A percentile compares a stretch with the other conserved stretches of the same genome.
phyloP scores from a whole-genome alignment of 1,139 yeast genomes.

The Scheffersomyces parashehatae region DNA sequence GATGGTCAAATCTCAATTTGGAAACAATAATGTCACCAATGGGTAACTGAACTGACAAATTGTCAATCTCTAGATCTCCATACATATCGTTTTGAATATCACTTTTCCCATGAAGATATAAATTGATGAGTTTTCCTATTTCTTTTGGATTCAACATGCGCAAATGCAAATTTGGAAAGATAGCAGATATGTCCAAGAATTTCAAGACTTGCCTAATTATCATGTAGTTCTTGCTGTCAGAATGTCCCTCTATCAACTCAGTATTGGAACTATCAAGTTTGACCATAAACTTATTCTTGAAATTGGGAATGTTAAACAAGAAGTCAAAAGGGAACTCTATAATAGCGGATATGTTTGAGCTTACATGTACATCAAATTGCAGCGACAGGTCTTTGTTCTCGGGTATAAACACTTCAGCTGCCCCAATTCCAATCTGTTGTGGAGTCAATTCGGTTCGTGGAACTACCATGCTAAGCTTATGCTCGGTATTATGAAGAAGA shows the following conservation, averaged over 20 bases:
- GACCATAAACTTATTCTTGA: slow-evolving; percentile 13
- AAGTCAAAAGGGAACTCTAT: slow-evolving; percentile 10
- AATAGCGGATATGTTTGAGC: slow-evolving; percentile 12
- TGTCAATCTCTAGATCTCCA: slow-evolving; percentile 19
- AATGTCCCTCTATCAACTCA: slow-evolving; percentile 12
- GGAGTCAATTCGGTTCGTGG: slow-evolving; percentile 6
- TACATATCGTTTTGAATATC: slow-evolving; percentile 6
- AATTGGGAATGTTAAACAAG: slow-evolving; percentile 16
- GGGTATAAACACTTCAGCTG: not conserved
- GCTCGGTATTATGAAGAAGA: slow-evolving; percentile 15
- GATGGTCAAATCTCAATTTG: not conserved
- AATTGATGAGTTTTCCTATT: slow-evolving; percentile 16
- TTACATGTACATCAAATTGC: slow-evolving; percentile 1
- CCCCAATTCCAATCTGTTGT: slow-evolving; percentile 9
- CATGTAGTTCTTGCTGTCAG: slow-evolving; percentile 12
- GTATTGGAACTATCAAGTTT: slow-evolving; percentile 5
- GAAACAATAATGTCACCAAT: slow-evolving; percentile 1
- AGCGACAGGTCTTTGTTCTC: not conserved
- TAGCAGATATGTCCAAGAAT: slow-evolving; percentile 9
- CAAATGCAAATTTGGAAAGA: slow-evolving; percentile 12
- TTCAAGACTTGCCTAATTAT: slow-evolving; percentile 5
- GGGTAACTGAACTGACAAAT: slow-evolving; percentile 9
- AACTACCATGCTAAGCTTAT: slow-evolving; percentile 10
- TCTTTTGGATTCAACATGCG: slow-evolving; percentile 12
- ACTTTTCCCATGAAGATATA: slow-evolving; percentile 9